Evolutionary conservation across 306 rosid species (phyloP).

Genomic region (Mimosa bimucronata): DNA sequence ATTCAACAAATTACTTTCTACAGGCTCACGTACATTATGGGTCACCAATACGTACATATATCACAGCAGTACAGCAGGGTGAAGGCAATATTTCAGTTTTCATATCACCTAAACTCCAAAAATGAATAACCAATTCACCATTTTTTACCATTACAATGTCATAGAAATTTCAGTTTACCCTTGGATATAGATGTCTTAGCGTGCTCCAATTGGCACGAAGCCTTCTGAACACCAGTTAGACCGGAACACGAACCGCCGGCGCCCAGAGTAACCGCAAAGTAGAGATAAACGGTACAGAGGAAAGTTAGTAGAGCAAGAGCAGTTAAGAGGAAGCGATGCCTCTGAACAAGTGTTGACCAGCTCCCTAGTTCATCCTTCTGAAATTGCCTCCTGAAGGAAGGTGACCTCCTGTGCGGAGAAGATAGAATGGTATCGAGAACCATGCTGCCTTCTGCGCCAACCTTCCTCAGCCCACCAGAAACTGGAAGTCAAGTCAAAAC

Average conservation of each 20-base stretch:
- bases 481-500: slow-evolving; percentile 39
- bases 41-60: slow-evolving; percentile 35
- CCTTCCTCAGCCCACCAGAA: slow-evolving; percentile 54
- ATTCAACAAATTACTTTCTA: slow-evolving; percentile 36
- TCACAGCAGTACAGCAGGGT: slow-evolving; percentile 29
- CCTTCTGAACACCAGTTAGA: slow-evolving; percentile 64
- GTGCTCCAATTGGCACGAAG: slow-evolving; percentile 70
- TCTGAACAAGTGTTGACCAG: slow-evolving; percentile 72
- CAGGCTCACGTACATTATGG: slow-evolving; percentile 24
- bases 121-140: slow-evolving; percentile 4
- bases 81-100: slow-evolving; percentile 30
- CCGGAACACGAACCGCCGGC: slow-evolving; percentile 60
- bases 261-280: slow-evolving; percentile 84
- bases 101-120: slow-evolving; percentile 36
- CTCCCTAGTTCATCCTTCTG: slow-evolving; percentile 68
- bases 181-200: slow-evolving; percentile 62
- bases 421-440: slow-evolving; percentile 78
- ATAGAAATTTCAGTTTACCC: slow-evolving; percentile 82
- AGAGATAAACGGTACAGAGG: slow-evolving; percentile 85
- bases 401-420: slow-evolving; percentile 69
- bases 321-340: slow-evolving; percentile 85
- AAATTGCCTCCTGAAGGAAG: slow-evolving; percentile 71
- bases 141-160: slow-evolving; percentile 32
- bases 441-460: slow-evolving; percentile 56
- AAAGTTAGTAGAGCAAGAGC: slow-evolving; percentile 66